A percentile compares a stretch with the other conserved stretches of the same genome.
Evolutionary conservation across 495 filamentous ascomycete species (phyloP).

Genomic region (Lasiosphaeria ovina): DNA sequence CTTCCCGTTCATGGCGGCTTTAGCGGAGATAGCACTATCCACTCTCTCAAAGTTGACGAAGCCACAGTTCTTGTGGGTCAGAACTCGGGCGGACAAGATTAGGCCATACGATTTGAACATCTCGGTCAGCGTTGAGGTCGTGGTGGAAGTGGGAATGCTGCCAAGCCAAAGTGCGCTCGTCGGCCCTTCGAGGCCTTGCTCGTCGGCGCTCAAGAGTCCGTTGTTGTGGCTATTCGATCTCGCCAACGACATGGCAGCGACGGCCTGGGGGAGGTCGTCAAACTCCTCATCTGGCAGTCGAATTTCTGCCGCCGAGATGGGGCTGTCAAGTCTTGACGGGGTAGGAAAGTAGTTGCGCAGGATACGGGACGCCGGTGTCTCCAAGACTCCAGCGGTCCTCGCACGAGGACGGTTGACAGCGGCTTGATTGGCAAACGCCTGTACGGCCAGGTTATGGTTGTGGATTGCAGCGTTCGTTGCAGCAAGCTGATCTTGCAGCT

Average conservation of each 20-base stretch:
- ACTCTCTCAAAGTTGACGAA: slow-evolving; percentile 95
- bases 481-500: slow-evolving; percentile 56
- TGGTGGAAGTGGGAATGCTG: slow-evolving; percentile 96
- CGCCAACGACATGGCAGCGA: slow-evolving; percentile 75
- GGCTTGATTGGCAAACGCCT: slow-evolving; percentile 82
- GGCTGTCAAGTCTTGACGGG: slow-evolving; percentile 81
- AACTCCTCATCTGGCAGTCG: slow-evolving; percentile 72
- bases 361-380: slow-evolving; percentile 71
- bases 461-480: slow-evolving; percentile 89
- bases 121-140: slow-evolving; percentile 84
- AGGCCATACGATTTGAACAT: slow-evolving; percentile 90
- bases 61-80: slow-evolving; percentile 98
- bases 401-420: slow-evolving; percentile 81
- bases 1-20: slow-evolving; percentile 83
- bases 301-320: slow-evolving; percentile 78
- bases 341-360: slow-evolving; percentile 76
- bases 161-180: slow-evolving; percentile 96
- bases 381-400: slow-evolving; percentile 79
- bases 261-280: slow-evolving; percentile 65
- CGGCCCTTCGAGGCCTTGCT: slow-evolving; percentile 80
- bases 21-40: slow-evolving; percentile 86
- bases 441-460: slow-evolving; percentile 89
- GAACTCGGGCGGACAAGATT: slow-evolving; percentile 86
- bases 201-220: slow-evolving; percentile 59
- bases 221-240: slow-evolving; percentile 58